Evolutionary conservation across 1,284 basidiomycete genomes (phyloP), one percentile per base, ranked within the genome.

Genomic region (Trichosporon inkin): DNA sequence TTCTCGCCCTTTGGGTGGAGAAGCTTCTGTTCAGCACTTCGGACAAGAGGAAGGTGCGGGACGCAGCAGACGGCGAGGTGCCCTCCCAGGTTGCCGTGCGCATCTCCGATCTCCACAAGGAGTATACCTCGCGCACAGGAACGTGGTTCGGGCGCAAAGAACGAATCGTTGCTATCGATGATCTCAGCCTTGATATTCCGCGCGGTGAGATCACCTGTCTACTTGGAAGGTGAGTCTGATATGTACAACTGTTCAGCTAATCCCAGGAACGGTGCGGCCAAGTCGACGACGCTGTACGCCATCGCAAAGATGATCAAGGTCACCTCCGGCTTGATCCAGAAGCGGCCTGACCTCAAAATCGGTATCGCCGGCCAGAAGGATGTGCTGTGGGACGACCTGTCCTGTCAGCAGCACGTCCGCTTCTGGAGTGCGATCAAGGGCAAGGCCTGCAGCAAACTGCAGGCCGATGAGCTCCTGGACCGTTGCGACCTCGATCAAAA

Each of bases 331-430:
- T 76, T 79, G 3, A 80, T 90, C 14, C 79, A 80, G 1, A 90
- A 89, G 67, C 85, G 67, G 10, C 61, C 63, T 13, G 69, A 73
- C 58, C 66, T 62, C 53, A 63, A 61, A 51, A 75, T 90, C 16
- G 88, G 89, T 5, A 85, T 90, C 56, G 89, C 90, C 0, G 87
- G 87, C 0, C 89, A 91, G 76, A 89, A 88, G 78, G 89, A 90
- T 65, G 88, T 91, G 2, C 80, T 91, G 1, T 89, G 89, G 75
- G 84, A 88, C 1, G 88, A 90, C 63, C 79, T 91, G 28, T 84
- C 85, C 1, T 89, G 87, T 69, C 80, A 84, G 56, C 85, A 90
- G 74, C 90, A 88, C 2, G 78, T 90, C 24, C 80, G 81, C 2
- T 81, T 90, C 13, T 91, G 89, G 88, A 80, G 79, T 32, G 85